Evolutionary conservation across 306 rosid genomes (phyloP), one percentile per base, ranked within the genome.

Genomic region (Sophora flavescens): DNA sequence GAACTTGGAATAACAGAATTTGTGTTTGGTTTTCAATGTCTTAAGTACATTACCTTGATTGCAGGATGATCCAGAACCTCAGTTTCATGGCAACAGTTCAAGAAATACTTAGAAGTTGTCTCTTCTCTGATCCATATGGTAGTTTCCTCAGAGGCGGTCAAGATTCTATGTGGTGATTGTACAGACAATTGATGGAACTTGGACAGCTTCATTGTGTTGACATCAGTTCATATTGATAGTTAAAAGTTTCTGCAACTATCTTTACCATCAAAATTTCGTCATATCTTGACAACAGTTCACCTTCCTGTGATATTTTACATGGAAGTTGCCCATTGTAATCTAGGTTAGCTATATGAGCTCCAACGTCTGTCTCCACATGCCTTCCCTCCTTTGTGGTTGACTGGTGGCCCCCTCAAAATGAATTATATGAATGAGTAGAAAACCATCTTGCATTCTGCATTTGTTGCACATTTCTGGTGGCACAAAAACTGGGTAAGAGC

Each of bases 41-140:
- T 76, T 78, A 54, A 45, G 58, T 66, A 18, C 74, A 53, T 68
- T 47, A 80, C 53, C 54, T 71, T 35, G 36, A 35, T 72, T 89
- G 82, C 89, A 89, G 98, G 96, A 93, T 80, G 94, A 86, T 30
- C 74, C 88, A 6, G 89, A 89, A 68, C 80, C 87, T 52, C 96
- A 89, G 79, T 85, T 93, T 76, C 96, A 87, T 78, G 91, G 87
- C 63, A 85, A 81, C 72, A 61, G 83, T 86, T 89, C 98, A 52
- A 89, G 92, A 87, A 86, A 89, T 63, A 71, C 88, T n/a, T 90
- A 83, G 72, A 57, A 68, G 22, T 51, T 61, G 16, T 18, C n/a
- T 71, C 79, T 52, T 69, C 74, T 71, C 68, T 16, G 74, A 63
- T 30, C 32, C 32, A 30, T 26, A 38, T 60, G 82, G 69, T 53